Conservation (phyloP, 306 rosid genomes). For the Malus sylvestris region DNA sequence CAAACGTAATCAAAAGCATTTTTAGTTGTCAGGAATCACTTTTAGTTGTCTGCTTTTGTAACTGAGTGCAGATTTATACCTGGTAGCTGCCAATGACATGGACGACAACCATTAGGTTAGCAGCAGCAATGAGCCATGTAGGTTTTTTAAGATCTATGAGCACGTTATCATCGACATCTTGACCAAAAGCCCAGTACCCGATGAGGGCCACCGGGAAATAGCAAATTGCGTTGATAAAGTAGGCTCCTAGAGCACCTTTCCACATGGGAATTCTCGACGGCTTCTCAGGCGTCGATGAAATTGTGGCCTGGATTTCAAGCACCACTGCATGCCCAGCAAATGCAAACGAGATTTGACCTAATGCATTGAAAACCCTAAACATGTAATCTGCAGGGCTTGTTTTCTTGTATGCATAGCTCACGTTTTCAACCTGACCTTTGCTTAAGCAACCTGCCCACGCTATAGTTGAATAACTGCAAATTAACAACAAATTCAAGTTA, state of each 20-base stretch:
- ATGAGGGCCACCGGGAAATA: slow-evolving; percentile 84
- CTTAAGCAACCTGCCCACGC: slow-evolving; percentile 79
- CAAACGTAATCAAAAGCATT: too few species aligned
- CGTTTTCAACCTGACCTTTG: slow-evolving; percentile 53
- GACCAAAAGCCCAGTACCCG: slow-evolving; percentile 90
- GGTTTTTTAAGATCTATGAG: slow-evolving; percentile 62
- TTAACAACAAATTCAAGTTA: neutral
- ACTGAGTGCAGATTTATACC: slow-evolving; percentile 28
- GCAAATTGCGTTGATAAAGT: slow-evolving; percentile 70
- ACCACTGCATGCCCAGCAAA: slow-evolving; percentile 94
- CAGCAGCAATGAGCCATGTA: slow-evolving; percentile 81
- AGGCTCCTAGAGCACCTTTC: slow-evolving; percentile 85
- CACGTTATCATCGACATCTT: slow-evolving; percentile 73
- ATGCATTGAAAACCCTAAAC: slow-evolving; percentile 74
- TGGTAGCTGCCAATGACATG: slow-evolving; percentile 96
- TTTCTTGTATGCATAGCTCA: slow-evolving; percentile 67
- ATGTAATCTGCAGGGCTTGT: slow-evolving; percentile 46
- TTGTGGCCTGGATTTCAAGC: slow-evolving; percentile 93
- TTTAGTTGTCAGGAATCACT: too few species aligned
- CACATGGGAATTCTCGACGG: slow-evolving; percentile 83
- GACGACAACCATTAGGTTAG: slow-evolving; percentile 82
- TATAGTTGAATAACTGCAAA: slow-evolving; percentile 77
- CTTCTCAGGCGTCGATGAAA: slow-evolving; percentile 78
- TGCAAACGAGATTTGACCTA: slow-evolving; percentile 84
- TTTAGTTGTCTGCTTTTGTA: too few species aligned